Evolutionary conservation across 306 rosid species (phyloP).

Genomic region (Astragalus membranaceus): DNA sequence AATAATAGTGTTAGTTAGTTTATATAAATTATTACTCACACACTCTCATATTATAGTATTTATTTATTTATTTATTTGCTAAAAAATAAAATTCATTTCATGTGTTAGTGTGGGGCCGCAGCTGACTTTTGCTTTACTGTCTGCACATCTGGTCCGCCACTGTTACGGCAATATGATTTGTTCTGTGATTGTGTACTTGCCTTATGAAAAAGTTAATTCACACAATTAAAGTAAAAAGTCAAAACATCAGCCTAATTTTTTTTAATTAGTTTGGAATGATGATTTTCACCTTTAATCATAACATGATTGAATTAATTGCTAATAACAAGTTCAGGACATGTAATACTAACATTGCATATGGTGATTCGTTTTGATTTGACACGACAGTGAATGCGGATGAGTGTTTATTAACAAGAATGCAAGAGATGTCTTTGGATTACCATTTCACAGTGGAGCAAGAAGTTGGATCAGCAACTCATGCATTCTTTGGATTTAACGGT

Average conservation of each 20-base stretch:
- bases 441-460: constrained; percentile 99
- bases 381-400: constrained; percentile 79
- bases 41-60: not conserved
- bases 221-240: not conserved
- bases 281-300: not conserved
- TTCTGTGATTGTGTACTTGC: constrained; percentile 5
- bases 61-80: not conserved
- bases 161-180: constrained; percentile 20
- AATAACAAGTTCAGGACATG: not conserved
- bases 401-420: constrained; percentile 94
- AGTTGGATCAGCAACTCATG: constrained; percentile 98
- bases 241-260: not conserved
- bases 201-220: not conserved
- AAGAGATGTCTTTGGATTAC: constrained; percentile 97
- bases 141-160: not conserved
- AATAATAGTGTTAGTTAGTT: no score
- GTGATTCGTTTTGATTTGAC: not conserved
- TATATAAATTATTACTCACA: no score
- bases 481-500: constrained; percentile 99
- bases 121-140: constrained; percentile 10
- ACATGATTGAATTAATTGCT: not conserved
- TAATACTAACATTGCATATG: not conserved
- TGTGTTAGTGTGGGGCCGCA: constrained; percentile 6
- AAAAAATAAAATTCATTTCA: not conserved
- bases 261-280: not conserved